Base-by-base conservation (phyloP, 2,329 filamentous ascomycete species). In the Huntiella decipiens region DNA sequence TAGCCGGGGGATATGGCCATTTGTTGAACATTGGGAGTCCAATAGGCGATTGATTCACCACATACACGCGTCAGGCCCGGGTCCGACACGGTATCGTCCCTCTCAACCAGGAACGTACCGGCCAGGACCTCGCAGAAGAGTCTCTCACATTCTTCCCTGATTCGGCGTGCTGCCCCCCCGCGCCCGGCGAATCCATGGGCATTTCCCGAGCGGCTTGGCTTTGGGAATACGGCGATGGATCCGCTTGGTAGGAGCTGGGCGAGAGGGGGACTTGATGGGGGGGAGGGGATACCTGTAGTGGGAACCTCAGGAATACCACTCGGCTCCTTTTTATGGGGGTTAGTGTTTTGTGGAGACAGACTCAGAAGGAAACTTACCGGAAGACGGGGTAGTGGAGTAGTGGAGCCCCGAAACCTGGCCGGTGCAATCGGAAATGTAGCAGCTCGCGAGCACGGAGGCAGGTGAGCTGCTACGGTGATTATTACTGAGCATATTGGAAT, bases 141-240 rank as follows among this genome's bases (percentile, higher is more conserved):
- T 74, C 87, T 95, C 86, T 94, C 87, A 94, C 87, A 93, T 84
- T 94, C 86, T 86, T 82, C 86, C 83, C 82, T 86, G 74, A 94
- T 93, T 70, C 79, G 79, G 67, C 83, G 77, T 82, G 84, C 78
- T 79, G 86, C 86, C 85, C 86, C 86, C 82, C 82, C 82, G 80
- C 72, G 73, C 61, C 61, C 65, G 64, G 60, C 62, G 60, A 58
- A 58, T 59, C 53, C 56, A 28, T 56, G 56, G 22, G 22, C 8
- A 28, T 28, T 28, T 28, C 22, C 22, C 22, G 22, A 28, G 22
- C 22, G 22, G 22, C 6, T 28, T 7, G 22, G 22, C 22, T 28
- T 28, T 2, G 22, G 22, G 7, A 28, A 28, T 10, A 28, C 22
- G 7, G 22, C 22, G 22, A 28, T 28, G 22, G 22, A 28, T 7